Conservation (phyloP, 441 rosid species). For the Erodium trifolium region DNA sequence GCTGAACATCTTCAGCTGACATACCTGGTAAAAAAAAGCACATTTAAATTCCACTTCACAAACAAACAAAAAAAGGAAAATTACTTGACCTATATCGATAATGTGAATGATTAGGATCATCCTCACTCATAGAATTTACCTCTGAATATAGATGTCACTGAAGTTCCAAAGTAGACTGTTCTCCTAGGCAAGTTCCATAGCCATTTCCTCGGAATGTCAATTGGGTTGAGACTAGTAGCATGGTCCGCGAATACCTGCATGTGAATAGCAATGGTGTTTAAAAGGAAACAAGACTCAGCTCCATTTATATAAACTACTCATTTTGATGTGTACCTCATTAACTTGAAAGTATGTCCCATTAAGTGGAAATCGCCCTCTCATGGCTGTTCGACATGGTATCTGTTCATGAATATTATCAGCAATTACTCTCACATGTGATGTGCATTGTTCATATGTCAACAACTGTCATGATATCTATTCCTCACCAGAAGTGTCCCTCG, state of each 20-base stretch:
- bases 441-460: not conserved
- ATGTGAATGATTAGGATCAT: not conserved
- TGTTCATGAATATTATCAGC: constrained; percentile 21
- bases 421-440: not conserved
- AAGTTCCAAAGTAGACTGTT: constrained; percentile 88
- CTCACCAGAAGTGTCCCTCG: constrained; percentile 58
- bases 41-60: not conserved
- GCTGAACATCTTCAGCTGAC: constrained; percentile 63
- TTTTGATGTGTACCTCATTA: constrained; percentile 35
- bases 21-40: constrained; percentile 43
- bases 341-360: constrained; percentile 97
- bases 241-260: constrained; percentile 93
- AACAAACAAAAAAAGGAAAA: not conserved
- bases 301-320: not conserved
- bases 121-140: constrained; percentile 35
- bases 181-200: constrained; percentile 79
- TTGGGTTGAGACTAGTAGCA: constrained; percentile 67
- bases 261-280: constrained; percentile 5
- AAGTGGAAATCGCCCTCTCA: constrained; percentile 91
- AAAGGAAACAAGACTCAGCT: constrained; percentile 6
- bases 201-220: constrained; percentile 68
- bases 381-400: constrained; percentile 97
- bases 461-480: not conserved
- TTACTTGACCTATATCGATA: not conserved
- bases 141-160: constrained; percentile 79